These are phyloP conservation scores for Lactifluus volemus DNA, from an alignment of 768 basidiomycete genomes.

Conservation along the genomic window DNA sequence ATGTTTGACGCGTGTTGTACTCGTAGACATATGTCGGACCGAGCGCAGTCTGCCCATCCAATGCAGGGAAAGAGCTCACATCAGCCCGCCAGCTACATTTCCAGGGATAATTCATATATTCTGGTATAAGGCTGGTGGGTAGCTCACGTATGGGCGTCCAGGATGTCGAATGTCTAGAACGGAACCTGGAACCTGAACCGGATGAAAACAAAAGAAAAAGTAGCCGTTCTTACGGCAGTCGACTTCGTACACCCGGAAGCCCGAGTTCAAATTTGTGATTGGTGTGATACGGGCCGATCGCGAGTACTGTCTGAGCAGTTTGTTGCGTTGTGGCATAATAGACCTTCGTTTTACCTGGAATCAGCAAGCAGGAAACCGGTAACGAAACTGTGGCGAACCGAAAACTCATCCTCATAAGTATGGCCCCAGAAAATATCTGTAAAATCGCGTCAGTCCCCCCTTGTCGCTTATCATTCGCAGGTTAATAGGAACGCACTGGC, in stretches of 20 bases:
- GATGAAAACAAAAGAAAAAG: slow-evolving; percentile 33
- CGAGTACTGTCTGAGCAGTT: slow-evolving; percentile 39
- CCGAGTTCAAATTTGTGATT: slow-evolving; percentile 61
- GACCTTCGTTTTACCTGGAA: slow-evolving; percentile 34
- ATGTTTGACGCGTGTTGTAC: slow-evolving; percentile 62
- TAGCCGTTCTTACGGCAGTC: slow-evolving; percentile 29
- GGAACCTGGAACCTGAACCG: background rate
- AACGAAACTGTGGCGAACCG: slow-evolving; percentile 30
- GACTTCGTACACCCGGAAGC: slow-evolving; percentile 66
- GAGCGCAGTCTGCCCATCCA: slow-evolving; percentile 45
- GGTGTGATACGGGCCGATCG: slow-evolving; percentile 16
- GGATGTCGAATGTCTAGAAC: slow-evolving; percentile 60
- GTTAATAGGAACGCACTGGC: slow-evolving; percentile 42
- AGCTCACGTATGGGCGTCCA: slow-evolving; percentile 72
- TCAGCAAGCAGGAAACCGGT: no score
- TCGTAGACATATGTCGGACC: slow-evolving; percentile 59
- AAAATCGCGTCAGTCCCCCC: slow-evolving; percentile 1
- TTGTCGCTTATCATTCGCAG: slow-evolving; percentile 11
- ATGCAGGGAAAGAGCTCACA: slow-evolving; percentile 46
- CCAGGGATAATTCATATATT: background rate
- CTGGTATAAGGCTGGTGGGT: background rate
- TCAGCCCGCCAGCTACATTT: slow-evolving; percentile 50
- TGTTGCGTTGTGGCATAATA: slow-evolving; percentile 66
- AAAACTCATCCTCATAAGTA: slow-evolving; percentile 65
- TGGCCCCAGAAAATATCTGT: slow-evolving; percentile 73